Evolutionary conservation across 179 eudicot genomes (phyloP), one percentile per base, ranked within the genome.

Genomic region (Patellifolia procumbens): DNA sequence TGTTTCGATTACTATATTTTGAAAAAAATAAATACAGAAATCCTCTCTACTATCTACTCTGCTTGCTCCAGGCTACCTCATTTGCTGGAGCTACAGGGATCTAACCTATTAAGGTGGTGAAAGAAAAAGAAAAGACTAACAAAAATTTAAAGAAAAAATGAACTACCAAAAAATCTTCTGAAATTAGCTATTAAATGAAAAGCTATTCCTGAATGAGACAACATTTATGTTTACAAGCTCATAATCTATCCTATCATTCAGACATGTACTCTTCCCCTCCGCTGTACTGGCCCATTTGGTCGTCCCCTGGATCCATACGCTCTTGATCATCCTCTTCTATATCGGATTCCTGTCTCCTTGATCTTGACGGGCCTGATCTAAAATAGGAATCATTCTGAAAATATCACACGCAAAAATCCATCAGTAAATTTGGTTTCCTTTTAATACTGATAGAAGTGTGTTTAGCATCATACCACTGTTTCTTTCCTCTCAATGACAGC

Each of bases 401-500:
- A 55, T 32, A 77, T 37, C 53, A 32, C 67, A 68, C 8, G 24
- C 5, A 62, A 46, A 70, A 42, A 24, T 1, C 2, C 4, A 73
- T 22, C 15, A 31, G 43, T 28, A 34, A 32, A 43, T 37, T 28
- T 4, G 51, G 4, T 46, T 59, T 6, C 46, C 26, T 10, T 15
- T 64, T 48, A 73, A 45, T 20, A 48, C 31, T 58, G 42, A 71
- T 16, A 29, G 39, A 43, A 10, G 26, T 20, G 28, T 16, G 61
- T 69, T 53, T 16, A 10, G 37, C n/a, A 66, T 1, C 77, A 66
- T 83, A 92, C 99, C 93, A 35, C 86, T 56, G 88, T 42, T 49
- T 91, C 97, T 68, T 84, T 88, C 80, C 83, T 42, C 79, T 93
- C 98, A 26, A 85, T 84, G n/a, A 85, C 87, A 72, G 91, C 80